These are phyloP conservation scores for Sporothrix pseudoabietina DNA, from an alignment of 2,329 filamentous ascomycete genomes.

Conservation along the genomic window DNA sequence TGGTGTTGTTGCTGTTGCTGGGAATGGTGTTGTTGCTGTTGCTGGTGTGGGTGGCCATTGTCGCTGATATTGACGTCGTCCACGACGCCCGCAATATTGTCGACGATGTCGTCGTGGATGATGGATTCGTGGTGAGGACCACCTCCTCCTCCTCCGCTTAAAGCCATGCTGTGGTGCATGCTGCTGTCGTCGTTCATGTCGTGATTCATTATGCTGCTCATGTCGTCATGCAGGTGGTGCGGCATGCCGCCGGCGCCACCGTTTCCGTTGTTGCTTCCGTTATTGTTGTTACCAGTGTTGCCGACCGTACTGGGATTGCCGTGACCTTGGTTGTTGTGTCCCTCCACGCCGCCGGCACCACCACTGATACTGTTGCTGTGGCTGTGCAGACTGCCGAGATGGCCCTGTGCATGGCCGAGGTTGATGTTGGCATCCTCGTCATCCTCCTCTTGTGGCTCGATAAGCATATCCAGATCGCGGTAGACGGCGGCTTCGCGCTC, in stretches of 20 bases:
- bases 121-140: conserved; percentile 24
- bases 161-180: conserved; percentile 21
- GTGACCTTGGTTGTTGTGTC: neutral
- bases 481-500: conserved; percentile 50
- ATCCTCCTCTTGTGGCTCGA: conserved; percentile 50
- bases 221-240: conserved; percentile 23
- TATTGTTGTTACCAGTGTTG: neutral
- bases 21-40: neutral
- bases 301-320: too few relatives aligned
- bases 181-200: conserved; percentile 27
- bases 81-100: conserved; percentile 28
- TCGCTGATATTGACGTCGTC: conserved; percentile 31
- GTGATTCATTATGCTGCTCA: conserved; percentile 22
- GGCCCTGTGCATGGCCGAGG: neutral
- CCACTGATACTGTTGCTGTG: conserved; percentile 11
- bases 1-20: neutral
- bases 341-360: neutral
- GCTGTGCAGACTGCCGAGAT: neutral
- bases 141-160: neutral
- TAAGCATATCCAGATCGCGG: conserved; percentile 56
- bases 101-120: conserved; percentile 28
- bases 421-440: conserved; percentile 42
- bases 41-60: conserved; percentile 2
- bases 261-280: neutral
- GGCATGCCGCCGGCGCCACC: neutral